Base-by-base conservation (phyloP, 73 alveolate genomes). In the Tetrahymena elliotti region DNA sequence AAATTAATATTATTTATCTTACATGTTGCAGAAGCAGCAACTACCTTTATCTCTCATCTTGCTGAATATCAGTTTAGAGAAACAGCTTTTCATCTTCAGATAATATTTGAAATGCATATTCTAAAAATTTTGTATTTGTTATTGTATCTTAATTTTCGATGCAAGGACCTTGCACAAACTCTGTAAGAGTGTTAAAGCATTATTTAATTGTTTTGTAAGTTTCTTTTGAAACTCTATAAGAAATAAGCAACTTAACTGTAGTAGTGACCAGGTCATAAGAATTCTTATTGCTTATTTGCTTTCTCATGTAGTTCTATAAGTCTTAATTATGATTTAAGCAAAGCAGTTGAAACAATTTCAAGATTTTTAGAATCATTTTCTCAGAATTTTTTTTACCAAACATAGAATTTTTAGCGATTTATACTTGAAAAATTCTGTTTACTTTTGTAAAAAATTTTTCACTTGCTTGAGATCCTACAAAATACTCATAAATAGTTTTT, bases 141-240 rank as follows among this genome's bases (percentile, higher is more conserved):
- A 95, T 93, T 1, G 97, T 52, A 12, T 38, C 83, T 35, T 95
- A 94, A 31, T 95, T 95, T 11, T 36, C 95, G 16, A 15, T 9
- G 34, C 97, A 95, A 38, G 97, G 97, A 1, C 97, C 97, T 94
- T 95, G 93, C 1, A 95, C 92, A 35, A 94, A 53, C 68, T 95
- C 97, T 33, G 97, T 95, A 9, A 95, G 24, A 18, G 97, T 94
- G 53, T 95, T 94, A 18, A 94, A 94, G 35, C 97, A 95, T 68
- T 95, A 94, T 36, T 37, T 22, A 34, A 95, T 94, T 20, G 47
- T 83, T 22, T 94, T 41, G 82, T 39, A 95, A 33, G 68, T 39
- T 54, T 94, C 41, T 9, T 94, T 53, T 33, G 52, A 47, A 37
- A 93, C 82, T 93, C 84, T 36, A 24, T 38, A 33, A 6, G 88